Base-by-base conservation (phyloP, 148 eudicot genomes). In the Selenicereus undatus region DNA sequence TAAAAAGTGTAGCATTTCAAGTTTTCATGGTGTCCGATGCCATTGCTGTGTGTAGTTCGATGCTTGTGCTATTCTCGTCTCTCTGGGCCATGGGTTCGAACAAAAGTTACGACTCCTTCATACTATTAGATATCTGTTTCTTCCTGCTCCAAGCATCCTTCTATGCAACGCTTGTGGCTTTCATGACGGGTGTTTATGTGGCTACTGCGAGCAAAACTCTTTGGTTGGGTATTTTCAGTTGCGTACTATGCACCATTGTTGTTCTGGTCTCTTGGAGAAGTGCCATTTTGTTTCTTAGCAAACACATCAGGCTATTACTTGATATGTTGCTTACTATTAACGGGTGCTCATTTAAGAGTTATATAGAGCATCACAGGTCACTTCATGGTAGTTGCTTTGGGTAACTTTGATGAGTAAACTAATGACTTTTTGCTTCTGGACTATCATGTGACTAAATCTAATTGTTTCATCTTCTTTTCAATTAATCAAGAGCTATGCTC, bases 151-250 rank as follows among this genome's bases (percentile, higher is more conserved):
- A 56, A 27, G 11, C 43, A 4, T 69, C 81, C 5, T 78, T 78
- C 8, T 48, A 68, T 36, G 64, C 72, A 36, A 78, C 81, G 16
- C n/a, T 69, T 35, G 43, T 78, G 29, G 39, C 81, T 0, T 78
- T 78, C 65, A 70, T 72, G 72, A 69, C 54, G 10, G 81, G 81
- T 8, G 81, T 78, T 18, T 78, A 45, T 6, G 81, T 78, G 27
- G 48, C 26, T 69, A 69, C 75, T 69, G 64, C 17, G 1, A 32
- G 51, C 11, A 30, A 45, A 29, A 26, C 64, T 69, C 71, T 68
- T 2, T 78, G 81, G 81, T 45, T 78, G 65, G 74, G 45, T 78
- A 50, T 50, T 29, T 50, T 78, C 4, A 73, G 27, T 2, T 78
- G 45, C 29, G 75, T 22, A 78, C 60, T 78, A 0, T 50, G 64